These are phyloP conservation scores for Chlorella sorokiniana DNA, from an alignment of 139 green algal species.

Conservation along the genomic window DNA sequence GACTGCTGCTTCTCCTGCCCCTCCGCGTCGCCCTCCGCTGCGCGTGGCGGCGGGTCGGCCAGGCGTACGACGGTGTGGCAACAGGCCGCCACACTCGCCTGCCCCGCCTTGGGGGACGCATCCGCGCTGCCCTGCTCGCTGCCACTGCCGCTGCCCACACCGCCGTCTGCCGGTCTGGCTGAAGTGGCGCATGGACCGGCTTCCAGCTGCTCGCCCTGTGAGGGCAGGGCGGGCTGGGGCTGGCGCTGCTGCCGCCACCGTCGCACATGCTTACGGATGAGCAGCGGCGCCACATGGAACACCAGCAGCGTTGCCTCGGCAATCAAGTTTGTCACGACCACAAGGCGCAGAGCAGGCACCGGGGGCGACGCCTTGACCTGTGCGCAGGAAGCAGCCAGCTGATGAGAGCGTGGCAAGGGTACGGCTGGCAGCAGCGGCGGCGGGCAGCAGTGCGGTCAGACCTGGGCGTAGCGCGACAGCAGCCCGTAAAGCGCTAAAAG, in stretches of 20 bases:
- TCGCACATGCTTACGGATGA: neutral
- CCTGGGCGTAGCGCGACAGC: slow-evolving; percentile 15
- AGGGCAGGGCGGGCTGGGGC: neutral
- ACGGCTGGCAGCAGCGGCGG: neutral
- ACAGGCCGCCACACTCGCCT: too few relatives aligned
- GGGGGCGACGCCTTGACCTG: neutral
- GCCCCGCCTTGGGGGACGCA: neutral
- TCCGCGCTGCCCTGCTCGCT: neutral
- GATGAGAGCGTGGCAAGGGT: neutral
- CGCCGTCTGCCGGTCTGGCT: neutral
- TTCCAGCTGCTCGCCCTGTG: neutral
- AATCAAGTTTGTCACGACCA: slow-evolving; percentile 19
- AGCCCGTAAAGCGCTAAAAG: slow-evolving; percentile 22
- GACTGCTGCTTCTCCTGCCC: neutral
- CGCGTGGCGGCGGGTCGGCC: neutral
- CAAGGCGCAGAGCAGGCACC: slow-evolving; percentile 15
- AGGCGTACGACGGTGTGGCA: too few relatives aligned
- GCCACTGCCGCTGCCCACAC: neutral
- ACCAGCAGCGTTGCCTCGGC: slow-evolving; percentile 13
- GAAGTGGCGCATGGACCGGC: neutral
- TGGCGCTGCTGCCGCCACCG: neutral
- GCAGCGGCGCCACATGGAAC: neutral
- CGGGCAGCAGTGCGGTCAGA: neutral
- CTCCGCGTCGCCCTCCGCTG: neutral
- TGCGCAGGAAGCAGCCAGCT: too few relatives aligned